Base-by-base conservation (phyloP, 805 yeast genomes). In the Ogataea salicorniae region DNA sequence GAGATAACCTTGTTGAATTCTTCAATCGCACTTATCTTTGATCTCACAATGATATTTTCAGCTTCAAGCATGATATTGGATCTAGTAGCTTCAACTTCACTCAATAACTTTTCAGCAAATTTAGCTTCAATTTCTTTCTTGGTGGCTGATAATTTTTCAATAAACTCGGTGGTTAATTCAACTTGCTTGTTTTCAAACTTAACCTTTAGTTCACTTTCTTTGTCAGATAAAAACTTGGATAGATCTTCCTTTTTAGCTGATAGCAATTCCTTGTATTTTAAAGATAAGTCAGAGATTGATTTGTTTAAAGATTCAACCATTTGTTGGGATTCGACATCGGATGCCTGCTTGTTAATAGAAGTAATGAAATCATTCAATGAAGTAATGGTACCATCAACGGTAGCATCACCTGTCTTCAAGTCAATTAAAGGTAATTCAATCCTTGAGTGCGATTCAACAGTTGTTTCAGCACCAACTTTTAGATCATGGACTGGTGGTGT, bases 1-100 rank as follows among this genome's bases (percentile, higher is more conserved):
- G 74, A 63, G 42, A 89, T 72, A 48, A 79, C 71, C 45, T 74
- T 70, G 52, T 82, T 78, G 63, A 87, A 81, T 60, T 80, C 81
- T 55, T 82, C 77, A 49, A 88, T 80, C 56, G 85, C 84, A 55
- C 81, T 83, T 43, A 83, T 70, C 58, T 87, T 79, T 47, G 83
- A 79, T 62, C 84, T 73, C 9, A 81, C 71, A 31, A 88, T 76
- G 46, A 83, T 82, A 67, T 88, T 90, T 49, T 81, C 81, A 17
- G 90, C 91, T 53, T 87, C 86, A 41, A 81, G 74, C 39, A 80
- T 68, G 44, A 91, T 74, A 13, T 82, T 79, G 55, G 79, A 72
- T 61, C 78, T 80, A 48, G 89, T 77, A 35, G 86, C 81, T 54
- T 78, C 79, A 46, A 90, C 72, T 66, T 90, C 97, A 16, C 72